Evolutionary conservation across 2,329 filamentous ascomycete species (phyloP).

Genomic region (Zymoseptoria passerinii): DNA sequence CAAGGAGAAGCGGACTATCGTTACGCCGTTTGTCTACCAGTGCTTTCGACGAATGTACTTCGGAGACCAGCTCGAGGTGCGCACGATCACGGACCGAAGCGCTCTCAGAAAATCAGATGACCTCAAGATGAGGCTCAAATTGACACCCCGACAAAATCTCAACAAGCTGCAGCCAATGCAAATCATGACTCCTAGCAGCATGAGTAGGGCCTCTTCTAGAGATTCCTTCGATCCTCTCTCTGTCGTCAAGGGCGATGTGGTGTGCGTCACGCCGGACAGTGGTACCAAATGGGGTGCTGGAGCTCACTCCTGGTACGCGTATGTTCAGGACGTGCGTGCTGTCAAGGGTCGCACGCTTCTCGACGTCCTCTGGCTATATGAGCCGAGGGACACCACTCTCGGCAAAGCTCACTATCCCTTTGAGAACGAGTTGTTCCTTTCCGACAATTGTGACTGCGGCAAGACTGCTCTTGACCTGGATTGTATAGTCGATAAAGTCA

Average conservation of each 20-base stretch:
- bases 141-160: constrained; percentile 15
- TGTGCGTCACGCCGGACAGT: constrained; percentile 41
- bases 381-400: constrained; percentile 62
- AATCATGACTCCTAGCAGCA: background rate
- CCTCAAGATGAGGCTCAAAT: constrained; percentile 18
- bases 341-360: constrained; percentile 38
- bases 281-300: constrained; percentile 48
- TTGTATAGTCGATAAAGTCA: constrained; percentile 51
- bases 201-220: background rate
- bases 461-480: constrained; percentile 44
- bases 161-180: background rate
- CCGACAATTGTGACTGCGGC: constrained; percentile 64
- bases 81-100: constrained; percentile 15
- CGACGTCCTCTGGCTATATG: constrained; percentile 67
- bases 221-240: constrained; percentile 3
- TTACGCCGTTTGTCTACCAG: constrained; percentile 60
- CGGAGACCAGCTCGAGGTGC: constrained; percentile 41
- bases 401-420: constrained; percentile 59
- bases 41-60: constrained; percentile 59
- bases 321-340: constrained; percentile 51
- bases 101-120: constrained; percentile 10
- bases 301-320: constrained; percentile 56
- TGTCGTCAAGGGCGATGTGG: constrained; percentile 41
- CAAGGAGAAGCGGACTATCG: constrained; percentile 45
- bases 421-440: constrained; percentile 66